phyloP scores from a whole-genome alignment of 1,284 basidiomycete species.

The Tetrapyrgos nigripes region DNA sequence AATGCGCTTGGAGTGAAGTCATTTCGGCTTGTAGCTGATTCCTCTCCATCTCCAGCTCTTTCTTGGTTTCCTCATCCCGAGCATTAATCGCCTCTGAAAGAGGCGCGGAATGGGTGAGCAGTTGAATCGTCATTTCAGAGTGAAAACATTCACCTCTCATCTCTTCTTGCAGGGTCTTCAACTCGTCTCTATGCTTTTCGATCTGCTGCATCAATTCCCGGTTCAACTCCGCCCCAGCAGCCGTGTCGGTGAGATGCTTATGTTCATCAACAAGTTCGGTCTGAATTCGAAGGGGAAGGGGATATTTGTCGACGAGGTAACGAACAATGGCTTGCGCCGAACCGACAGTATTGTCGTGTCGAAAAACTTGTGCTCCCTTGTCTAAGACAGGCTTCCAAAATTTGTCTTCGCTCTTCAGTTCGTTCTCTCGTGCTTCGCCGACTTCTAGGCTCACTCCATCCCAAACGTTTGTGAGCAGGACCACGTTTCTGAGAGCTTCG shows the following conservation, averaged over 20 bases:
- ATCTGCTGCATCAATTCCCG: conserved; percentile 42
- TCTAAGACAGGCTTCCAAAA: conserved; percentile 47
- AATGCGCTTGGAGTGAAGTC: conserved; percentile 26
- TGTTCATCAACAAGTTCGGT: conserved; percentile 46
- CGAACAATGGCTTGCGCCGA: conserved; percentile 37
- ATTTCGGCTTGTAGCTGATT: conserved; percentile 38
- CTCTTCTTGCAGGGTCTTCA: conserved; percentile 42
- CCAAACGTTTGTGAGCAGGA: conserved; percentile 55
- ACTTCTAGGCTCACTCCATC: conserved; percentile 39
- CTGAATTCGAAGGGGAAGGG: conserved; percentile 46
- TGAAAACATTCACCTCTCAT: conserved; percentile 35
- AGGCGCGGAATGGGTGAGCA: too few species aligned
- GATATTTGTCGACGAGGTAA: conserved; percentile 35
- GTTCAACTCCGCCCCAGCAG: conserved; percentile 46
- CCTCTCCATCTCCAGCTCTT: conserved; percentile 43
- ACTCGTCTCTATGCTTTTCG: conserved; percentile 40
- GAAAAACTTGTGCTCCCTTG: conserved; percentile 41
- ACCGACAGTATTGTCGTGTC: conserved; percentile 37
- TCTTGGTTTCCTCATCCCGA: conserved; percentile 45
- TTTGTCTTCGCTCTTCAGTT: conserved; percentile 38
- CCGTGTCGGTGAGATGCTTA: conserved; percentile 44
- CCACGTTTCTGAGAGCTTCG: conserved; percentile 48
- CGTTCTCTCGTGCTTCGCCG: conserved; percentile 41
- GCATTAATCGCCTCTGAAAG: conserved; percentile 33
- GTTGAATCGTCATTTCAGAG: too few species aligned